Base-by-base conservation (phyloP, 441 rosid species). In the Dalechampia spathulata region DNA sequence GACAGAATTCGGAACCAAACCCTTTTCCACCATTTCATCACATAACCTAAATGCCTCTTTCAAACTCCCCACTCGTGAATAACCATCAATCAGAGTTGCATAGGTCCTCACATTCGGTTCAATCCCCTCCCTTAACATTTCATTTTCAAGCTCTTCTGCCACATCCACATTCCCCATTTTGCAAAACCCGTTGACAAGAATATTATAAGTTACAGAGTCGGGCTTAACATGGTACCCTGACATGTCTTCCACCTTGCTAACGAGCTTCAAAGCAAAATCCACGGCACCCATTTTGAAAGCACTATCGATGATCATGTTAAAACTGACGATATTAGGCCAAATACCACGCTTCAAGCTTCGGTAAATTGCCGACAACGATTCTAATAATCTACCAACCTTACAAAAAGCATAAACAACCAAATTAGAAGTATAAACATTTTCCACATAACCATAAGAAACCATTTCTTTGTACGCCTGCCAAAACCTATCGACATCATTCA, bases 251-350 rank as follows among this genome's bases (percentile, higher is more conserved):
- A 88, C 82, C 45, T 59, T 59, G 49, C 36, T 28, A 37, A 81
- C 61, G 27, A 85, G 65, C 16, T 49, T 40, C 28, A 80, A 44
- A 11, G 86, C 91, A 76, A 69, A 73, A 43, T 78, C 76, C 60
- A 88, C 34, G 72, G 81, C 77, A 63, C 84, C 81, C 26, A 64
- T 85, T 49, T 49, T 58, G 58, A 83, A 80, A 67, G 86, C 83
- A 19, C 91, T 95, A 74, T 88, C 74, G 17, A 88, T 75, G 46
- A 88, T 64, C 46, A 86, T 76, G 63, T 86, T 88, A 67, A 74
- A 88, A 64, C 90, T 86, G 64, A 80, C 82, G 44, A 82, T 84
- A 69, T 88, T 86, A 0, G 89, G 91, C 15, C 88, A 78, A 36
- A 80, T 67, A 62, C 83, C 80, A 8, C 27, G 56, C 48, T 86